Conservation (phyloP, 2,329 filamentous ascomycete species). For the Mycocentrospora acerina region DNA sequence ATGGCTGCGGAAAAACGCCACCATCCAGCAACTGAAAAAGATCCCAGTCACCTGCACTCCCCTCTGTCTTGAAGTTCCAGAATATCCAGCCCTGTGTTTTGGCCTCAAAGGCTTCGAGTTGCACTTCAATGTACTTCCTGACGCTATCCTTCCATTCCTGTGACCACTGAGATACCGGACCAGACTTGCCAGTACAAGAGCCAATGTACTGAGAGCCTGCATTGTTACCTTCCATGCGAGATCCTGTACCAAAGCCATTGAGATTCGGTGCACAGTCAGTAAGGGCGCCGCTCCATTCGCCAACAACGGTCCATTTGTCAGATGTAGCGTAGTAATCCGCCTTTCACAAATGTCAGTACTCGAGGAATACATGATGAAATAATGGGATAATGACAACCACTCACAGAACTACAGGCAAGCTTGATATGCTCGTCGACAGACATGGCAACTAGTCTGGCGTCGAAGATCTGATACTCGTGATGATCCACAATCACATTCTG, state of each 20-base stretch:
- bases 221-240: constrained; percentile 61
- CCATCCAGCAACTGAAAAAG: constrained; percentile 50
- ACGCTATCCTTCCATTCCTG: constrained; percentile 49
- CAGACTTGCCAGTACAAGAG: constrained; percentile 55
- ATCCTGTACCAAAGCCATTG: constrained; percentile 52
- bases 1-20: constrained; percentile 52
- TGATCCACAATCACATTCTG: constrained; percentile 63
- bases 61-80: constrained; percentile 62
- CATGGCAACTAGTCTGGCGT: constrained; percentile 50
- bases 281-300: constrained; percentile 68
- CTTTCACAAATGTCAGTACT: constrained; percentile 6
- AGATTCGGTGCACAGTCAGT: constrained; percentile 58
- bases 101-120: constrained; percentile 55
- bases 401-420: constrained; percentile 57
- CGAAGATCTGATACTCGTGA: constrained; percentile 69
- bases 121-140: constrained; percentile 56
- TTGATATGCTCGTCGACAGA: constrained; percentile 56
- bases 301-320: constrained; percentile 66
- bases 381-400: not conserved
- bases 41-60: constrained; percentile 54
- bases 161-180: constrained; percentile 52
- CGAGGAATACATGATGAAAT: too few relatives aligned
- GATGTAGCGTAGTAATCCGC: constrained; percentile 47
- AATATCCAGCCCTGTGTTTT: constrained; percentile 57
- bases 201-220: constrained; percentile 51